phyloP scores from a whole-genome alignment of 371 early-diverging fungal species.

The Apophysomyces ossiformis region DNA sequence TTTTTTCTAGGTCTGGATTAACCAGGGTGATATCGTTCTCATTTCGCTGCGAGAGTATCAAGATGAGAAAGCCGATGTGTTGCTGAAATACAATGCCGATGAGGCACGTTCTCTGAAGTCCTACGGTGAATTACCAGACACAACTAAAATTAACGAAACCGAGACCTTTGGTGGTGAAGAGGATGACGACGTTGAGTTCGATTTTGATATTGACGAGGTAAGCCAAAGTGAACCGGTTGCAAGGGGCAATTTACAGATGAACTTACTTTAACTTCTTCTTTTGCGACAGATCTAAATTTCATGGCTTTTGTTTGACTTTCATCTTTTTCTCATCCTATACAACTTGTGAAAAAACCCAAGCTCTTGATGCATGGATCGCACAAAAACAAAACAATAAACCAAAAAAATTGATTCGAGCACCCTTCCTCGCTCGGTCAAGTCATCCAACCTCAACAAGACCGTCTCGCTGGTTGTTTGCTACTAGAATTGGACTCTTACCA shows the following conservation, averaged over 20 bases:
- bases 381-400: neutral
- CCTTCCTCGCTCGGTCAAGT: too few species aligned
- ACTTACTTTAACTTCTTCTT: neutral
- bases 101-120: constrained; percentile 97
- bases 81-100: constrained; percentile 96
- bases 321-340: neutral
- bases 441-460: too few species aligned
- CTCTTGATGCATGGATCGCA: constrained; percentile 5
- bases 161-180: constrained; percentile 74
- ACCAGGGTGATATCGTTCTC: constrained; percentile 95
- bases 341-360: constrained; percentile 3
- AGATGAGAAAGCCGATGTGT: constrained; percentile 97
- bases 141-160: constrained; percentile 81
- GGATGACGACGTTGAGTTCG: constrained; percentile 86
- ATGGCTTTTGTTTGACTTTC: neutral
- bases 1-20: constrained; percentile 81
- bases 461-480: too few species aligned
- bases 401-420: too few species aligned
- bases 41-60: constrained; percentile 96
- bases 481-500: too few species aligned
- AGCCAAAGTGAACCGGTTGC: constrained; percentile 15
- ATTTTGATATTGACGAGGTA: constrained; percentile 93
- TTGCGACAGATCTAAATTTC: neutral
- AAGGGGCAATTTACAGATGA: too few species aligned
- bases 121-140: constrained; percentile 97